Base-by-base conservation (phyloP, 805 yeast genomes). In the Kazachstania psychrophila region DNA sequence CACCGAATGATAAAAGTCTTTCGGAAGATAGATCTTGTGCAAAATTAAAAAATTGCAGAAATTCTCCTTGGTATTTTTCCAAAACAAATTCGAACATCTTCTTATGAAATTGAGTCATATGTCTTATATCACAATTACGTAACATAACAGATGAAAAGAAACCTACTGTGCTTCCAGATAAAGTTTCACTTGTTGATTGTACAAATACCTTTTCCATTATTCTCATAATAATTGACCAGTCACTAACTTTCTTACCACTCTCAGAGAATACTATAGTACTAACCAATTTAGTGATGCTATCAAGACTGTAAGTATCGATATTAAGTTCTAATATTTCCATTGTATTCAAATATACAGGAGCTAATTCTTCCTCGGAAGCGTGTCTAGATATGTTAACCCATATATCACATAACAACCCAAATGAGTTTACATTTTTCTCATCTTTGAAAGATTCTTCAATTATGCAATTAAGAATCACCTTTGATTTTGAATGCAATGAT, bases 401-500 rank as follows among this genome's bases (percentile, higher is more conserved):
- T 12, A 81, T 62, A 51, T 80, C 89, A 26, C 77, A 68, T 4
- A 76, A 47, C n/a, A 77, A 62, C 0, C 77, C 58, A 7, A 66
- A 58, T 23, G 44, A 37, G 6, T 36, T 33, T 9, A 43, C 44
- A 13, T 28, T 18, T 7, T 33, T 22, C 11, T 23, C 36, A 6
- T 28, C 29, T 1, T 29, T 31, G 7, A 58, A 36, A 6, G 45
- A 37, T 20, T 61, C 59, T n/a, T 63, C 60, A 1, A 75, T 37
- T 11, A 77, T 46, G 6, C 59, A 57, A 2, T 65, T 58, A 29
- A 83, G 52, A 5, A 85, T 73, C 0, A 60, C 37, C 1, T 65
- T 54, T 0, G 87, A 65, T 52, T 76, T 84, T 1, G 95, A 81
- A 55, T 89, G 95, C 41, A 88, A 65, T 0, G 81, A 68, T 5